Evolutionary conservation across 164 flowering plant species (phyloP), one percentile per base, ranked within the genome.

Genomic region (Dillenia suffruticosa): DNA sequence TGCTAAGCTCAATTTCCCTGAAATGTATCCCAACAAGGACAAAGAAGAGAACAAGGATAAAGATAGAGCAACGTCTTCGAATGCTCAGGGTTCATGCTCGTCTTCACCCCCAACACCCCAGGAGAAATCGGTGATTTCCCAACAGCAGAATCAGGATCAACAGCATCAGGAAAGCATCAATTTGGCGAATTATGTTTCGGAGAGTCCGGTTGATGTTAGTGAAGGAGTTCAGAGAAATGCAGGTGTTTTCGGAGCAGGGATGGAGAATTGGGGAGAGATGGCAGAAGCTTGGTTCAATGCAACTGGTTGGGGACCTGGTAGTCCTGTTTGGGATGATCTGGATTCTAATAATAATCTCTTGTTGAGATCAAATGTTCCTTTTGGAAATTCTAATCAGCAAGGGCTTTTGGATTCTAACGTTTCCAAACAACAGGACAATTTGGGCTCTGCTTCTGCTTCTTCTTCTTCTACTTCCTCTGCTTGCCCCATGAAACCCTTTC

Each of bases 1-100:
- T 51, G 98, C 98, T 5, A 76, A 83, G 73, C 93, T 90, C 59
- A 92, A 90, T 72, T 90, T 92, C 73, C 98, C 98, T 1, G 84
- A 92, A 47, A 84, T 67, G 43, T 87, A 84, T 67, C 76, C 86
- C 44, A 81, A 84, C 15, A 82, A 73, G 49, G 78, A 70, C n/a
- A 74, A 58, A 32, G 40, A 32, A 32, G 40, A 32, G 40, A 32
- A 32, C 40, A 32, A 4, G 40, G 40, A 32, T 46, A 48, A 12
- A 49, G 58, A 46, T 16, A 55, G 58, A 46, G 56, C 40, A 16
- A 24, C 40, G 40, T 32, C 70, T 24, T 48, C 53, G 2, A 48
- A 70, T 19, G 67, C 58, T 49, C 77, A 79, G 1, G 44, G 43
- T 58, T 65, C 78, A 43, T 53, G 76, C 0, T 58, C 72, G 10